Base-by-base conservation (phyloP, 176 grass and related monocot species). In the Oryza glaberrima region DNA sequence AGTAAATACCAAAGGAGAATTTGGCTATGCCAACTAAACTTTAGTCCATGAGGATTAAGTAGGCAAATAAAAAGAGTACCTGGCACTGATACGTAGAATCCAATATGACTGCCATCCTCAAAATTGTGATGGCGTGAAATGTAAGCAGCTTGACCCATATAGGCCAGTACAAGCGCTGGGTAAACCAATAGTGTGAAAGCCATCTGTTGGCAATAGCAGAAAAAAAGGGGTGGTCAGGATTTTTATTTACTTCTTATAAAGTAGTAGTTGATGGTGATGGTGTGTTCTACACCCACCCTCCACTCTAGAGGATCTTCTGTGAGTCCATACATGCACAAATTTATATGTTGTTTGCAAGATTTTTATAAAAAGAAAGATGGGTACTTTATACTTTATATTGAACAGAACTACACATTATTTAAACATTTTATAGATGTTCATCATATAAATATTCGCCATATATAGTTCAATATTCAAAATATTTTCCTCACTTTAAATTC, bases 81-180 rank as follows among this genome's bases (percentile, higher is more conserved):
- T 87, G 96, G 96, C 17, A 99, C 96, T 44, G 96, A 99, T 19
- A 99, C 92, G 6, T 99, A 99, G 48, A 99, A 99, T 81, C 94
- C 93, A 84, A 99, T 96, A 80, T 84, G 77, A 67, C 92, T 84
- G 65, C 84, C 80, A 54, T 80, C 87, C 73, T 89, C 85, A 67
- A 96, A 96, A 46, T 47, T 80, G 73, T 96, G 96, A 88, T 99
- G 96, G 45, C 54, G 86, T 60, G 96, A 98, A 72, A 98, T 88
- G 85, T 95, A 98, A 77, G 96, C 96, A 70, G 96, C 96, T 87
- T 98, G 96, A 49, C 96, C 96, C 93, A 95, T 95, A 67, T 98
- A 98, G 67, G 96, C 93, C n/a, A 98, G 88, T 71, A 98, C 75
- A 20, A 98, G 85, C 11, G 96, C 82, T 25, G 93, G 96, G 82